Percentiles rank a stretch among this genome's conserved stretches.
phyloP scores from a whole-genome alignment of 352 stramenopile species.

The Thalassiosira allenii region DNA sequence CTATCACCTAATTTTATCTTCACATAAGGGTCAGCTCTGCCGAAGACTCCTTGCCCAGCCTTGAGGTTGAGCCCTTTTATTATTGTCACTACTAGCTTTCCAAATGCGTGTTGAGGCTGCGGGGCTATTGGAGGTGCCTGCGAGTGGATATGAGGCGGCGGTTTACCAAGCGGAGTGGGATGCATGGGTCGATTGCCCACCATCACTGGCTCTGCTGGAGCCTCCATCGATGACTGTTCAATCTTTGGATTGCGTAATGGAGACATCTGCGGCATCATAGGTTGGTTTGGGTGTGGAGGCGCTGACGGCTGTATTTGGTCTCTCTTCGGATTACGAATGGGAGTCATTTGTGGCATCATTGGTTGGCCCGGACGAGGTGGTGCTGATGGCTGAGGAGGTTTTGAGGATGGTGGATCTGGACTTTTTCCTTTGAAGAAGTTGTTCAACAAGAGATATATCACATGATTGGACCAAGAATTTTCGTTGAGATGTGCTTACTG shows the following conservation, averaged over 20 bases:
- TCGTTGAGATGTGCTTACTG: neutral
- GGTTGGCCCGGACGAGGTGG: too few species aligned
- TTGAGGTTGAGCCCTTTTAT: slow-evolving; percentile 92
- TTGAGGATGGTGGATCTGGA: slow-evolving; percentile 34
- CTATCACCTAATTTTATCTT: slow-evolving; percentile 92
- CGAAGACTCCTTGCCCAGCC: slow-evolving; percentile 91
- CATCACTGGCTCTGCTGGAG: slow-evolving; percentile 17
- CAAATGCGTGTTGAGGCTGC: slow-evolving; percentile 83
- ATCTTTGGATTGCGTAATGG: slow-evolving; percentile 40
- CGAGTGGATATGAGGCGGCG: slow-evolving; percentile 74
- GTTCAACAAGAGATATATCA: neutral
- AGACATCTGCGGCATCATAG: slow-evolving; percentile 27
- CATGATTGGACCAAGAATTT: neutral
- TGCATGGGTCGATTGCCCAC: slow-evolving; percentile 36
- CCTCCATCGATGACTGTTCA: slow-evolving; percentile 47
- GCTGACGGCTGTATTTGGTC: too few species aligned
- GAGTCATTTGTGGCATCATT: too few species aligned
- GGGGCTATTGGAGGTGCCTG: slow-evolving; percentile 42
- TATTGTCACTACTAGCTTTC: slow-evolving; percentile 91
- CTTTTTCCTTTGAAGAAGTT: neutral
- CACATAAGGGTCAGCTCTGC: slow-evolving; percentile 90
- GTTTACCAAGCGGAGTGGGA: slow-evolving; percentile 54
- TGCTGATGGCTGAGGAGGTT: slow-evolving; percentile 38
- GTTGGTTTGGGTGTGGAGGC: too few species aligned
- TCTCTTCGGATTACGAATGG: too few species aligned